Evolutionary conservation across 306 rosid genomes (phyloP), one percentile per base, ranked within the genome.

Genomic region (Sindora glabra): DNA sequence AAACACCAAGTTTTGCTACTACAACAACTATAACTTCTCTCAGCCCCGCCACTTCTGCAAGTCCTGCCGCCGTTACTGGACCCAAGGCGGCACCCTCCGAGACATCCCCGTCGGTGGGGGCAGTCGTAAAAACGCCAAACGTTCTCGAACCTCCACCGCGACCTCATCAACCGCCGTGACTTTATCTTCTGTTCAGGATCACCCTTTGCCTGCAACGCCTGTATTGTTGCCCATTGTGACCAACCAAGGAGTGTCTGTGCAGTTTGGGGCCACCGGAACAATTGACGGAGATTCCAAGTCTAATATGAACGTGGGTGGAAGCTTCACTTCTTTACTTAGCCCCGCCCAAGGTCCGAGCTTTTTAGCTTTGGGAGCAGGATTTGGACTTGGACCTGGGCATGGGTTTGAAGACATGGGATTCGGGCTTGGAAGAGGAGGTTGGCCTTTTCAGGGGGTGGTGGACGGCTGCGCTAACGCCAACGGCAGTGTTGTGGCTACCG

Each of bases 11-110:
- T 92, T 92, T 72, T 92, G 99, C 39, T 92, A 92, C 83, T 89
- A 92, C 65, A 92, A 92, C 77, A 92, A 92, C 87, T 92, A 92
- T 66, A 92, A 92, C 75, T 84, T 78, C 89, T 92, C 99, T 8
- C 99, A 92, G 81, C 99, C 99, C 0, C 96, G 99, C 33, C 96
- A 92, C 56, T 92, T 92, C 77, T 92, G 99, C 82, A 92, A 92
- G 70, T 60, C 90, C 40, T 92, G 99, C 76, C 96, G 99, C n/a
- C 95, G 99, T 18, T 92, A 92, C 71, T 92, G 99, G 99, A 92
- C 99, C 3, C 95, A 89, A 15, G 99, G 99, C 0, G 99, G 99
- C 5, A 89, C 99, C 2, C 99, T 92, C 37, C 96, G 99, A 0
- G 97, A 92, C 68, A 92, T 92, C 38, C 99, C 99, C 4, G 78